phyloP scores from a whole-genome alignment of 805 yeast species.

The Naumovozyma baii region DNA sequence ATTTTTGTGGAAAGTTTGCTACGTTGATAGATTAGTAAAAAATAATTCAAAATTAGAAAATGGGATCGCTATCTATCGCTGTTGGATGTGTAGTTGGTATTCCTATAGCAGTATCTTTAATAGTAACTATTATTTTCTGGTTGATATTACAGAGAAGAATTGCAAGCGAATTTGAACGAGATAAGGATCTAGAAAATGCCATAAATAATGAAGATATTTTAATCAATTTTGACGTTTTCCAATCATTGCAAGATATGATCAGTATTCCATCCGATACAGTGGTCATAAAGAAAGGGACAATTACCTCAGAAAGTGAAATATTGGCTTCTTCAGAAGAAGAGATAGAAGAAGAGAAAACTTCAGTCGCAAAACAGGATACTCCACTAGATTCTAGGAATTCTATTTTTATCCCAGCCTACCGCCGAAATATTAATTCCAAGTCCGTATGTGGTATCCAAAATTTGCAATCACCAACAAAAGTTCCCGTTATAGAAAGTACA shows the following conservation, averaged over 20 bases:
- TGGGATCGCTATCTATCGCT: conserved; percentile 27
- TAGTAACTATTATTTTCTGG: conserved; percentile 32
- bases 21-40: too few relatives aligned
- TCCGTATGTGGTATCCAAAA: too few relatives aligned
- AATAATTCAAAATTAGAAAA: background rate
- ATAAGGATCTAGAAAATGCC: conserved; percentile 25
- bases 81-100: conserved; percentile 48
- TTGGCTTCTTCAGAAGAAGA: background rate
- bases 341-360: conserved; percentile 3
- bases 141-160: conserved; percentile 31
- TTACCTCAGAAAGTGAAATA: background rate
- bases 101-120: conserved; percentile 34
- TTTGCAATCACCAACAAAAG: background rate
- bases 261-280: background rate
- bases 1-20: background rate
- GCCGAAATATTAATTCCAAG: conserved; percentile 26
- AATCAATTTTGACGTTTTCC: conserved; percentile 19
- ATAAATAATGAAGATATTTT: conserved; percentile 31
- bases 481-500: background rate
- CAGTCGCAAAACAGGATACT: conserved; percentile 6
- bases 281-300: background rate
- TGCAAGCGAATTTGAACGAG: conserved; percentile 32
- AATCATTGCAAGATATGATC: conserved; percentile 1
- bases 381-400: conserved; percentile 1
- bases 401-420: conserved; percentile 32